Conservation (phyloP, 306 rosid genomes). For the Casuarina cunninghamiana region DNA sequence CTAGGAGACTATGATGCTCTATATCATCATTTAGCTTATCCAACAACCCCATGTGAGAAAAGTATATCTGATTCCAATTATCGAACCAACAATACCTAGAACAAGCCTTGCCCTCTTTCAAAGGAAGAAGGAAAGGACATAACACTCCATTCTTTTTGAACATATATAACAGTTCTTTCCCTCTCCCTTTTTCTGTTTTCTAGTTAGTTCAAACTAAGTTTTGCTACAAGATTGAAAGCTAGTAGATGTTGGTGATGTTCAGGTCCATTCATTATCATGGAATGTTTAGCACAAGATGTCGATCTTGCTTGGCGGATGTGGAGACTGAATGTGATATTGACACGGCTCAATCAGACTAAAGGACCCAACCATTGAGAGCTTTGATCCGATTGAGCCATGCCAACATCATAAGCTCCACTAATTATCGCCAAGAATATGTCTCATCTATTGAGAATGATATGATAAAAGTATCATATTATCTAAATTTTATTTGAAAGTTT, state of each 20-base stretch:
- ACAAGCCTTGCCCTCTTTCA: background rate
- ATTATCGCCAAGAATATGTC: background rate
- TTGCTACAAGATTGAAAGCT: background rate
- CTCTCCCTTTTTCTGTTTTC: background rate
- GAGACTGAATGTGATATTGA: slow-evolving; percentile 41
- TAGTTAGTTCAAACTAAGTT: background rate
- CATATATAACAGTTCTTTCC: background rate
- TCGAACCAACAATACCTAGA: background rate
- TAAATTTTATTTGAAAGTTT: too few relatives aligned
- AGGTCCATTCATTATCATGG: too few relatives aligned
- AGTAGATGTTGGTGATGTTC: background rate
- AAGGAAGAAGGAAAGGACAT: background rate
- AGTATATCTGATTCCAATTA: background rate
- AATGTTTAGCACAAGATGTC: too few relatives aligned
- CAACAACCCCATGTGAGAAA: background rate
- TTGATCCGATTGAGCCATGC: slow-evolving; percentile 55
- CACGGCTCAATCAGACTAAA: slow-evolving; percentile 67
- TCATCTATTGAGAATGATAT: background rate
- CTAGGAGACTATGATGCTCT: too few relatives aligned
- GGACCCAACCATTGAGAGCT: slow-evolving; percentile 45
- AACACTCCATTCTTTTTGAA: background rate
- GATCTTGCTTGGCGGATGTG: background rate
- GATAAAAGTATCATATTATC: too few relatives aligned
- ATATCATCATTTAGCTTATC: too few relatives aligned
- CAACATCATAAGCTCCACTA: slow-evolving; percentile 36